A percentile compares a stretch with the other conserved stretches of the same genome.
These are phyloP conservation scores for Corchorus capsularis DNA, from an alignment of 345 rosid genomes.

Conservation along the genomic window DNA sequence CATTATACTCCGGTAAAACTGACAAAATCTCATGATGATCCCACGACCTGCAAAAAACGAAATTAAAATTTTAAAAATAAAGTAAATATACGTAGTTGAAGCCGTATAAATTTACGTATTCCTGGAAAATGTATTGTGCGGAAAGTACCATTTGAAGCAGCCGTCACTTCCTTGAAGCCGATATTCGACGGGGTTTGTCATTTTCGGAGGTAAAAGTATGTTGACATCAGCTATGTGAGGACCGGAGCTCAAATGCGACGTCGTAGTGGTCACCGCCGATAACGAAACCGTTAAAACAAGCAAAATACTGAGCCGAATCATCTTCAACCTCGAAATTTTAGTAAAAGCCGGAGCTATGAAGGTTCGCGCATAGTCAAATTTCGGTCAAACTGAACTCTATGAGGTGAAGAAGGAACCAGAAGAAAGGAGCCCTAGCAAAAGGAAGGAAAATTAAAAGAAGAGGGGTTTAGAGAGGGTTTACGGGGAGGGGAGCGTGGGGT, in stretches of 20 bases:
- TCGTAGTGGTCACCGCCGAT: conserved; percentile 28
- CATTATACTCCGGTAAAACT: conserved; percentile 81
- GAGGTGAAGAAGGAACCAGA: conserved; percentile 8
- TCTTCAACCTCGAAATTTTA: conserved; percentile 31
- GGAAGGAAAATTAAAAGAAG: conserved; percentile 25
- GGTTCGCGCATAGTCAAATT: background rate
- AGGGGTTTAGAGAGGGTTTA: conserved; percentile 30
- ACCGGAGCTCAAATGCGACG: conserved; percentile 54
- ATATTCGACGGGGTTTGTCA: conserved; percentile 88
- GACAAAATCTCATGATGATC: conserved; percentile 91
- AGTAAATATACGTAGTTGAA: background rate
- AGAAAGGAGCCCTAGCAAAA: conserved; percentile 16
- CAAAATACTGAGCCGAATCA: conserved; percentile 35
- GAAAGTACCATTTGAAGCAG: conserved; percentile 83
- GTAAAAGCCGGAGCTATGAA: conserved; percentile 1
- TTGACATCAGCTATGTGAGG: conserved; percentile 95
- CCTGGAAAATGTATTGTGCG: background rate
- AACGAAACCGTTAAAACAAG: conserved; percentile 30
- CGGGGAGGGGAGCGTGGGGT: background rate
- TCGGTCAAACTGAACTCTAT: background rate
- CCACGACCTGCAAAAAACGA: conserved; percentile 73
- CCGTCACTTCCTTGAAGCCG: conserved; percentile 97
- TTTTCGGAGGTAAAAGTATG: conserved; percentile 85
- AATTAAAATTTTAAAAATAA: background rate
- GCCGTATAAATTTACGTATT: background rate